A percentile compares a stretch with the other conserved stretches of the same genome.
Evolutionary conservation across 768 basidiomycete genomes (phyloP).

Genomic region (Mrakia frigida): DNA sequence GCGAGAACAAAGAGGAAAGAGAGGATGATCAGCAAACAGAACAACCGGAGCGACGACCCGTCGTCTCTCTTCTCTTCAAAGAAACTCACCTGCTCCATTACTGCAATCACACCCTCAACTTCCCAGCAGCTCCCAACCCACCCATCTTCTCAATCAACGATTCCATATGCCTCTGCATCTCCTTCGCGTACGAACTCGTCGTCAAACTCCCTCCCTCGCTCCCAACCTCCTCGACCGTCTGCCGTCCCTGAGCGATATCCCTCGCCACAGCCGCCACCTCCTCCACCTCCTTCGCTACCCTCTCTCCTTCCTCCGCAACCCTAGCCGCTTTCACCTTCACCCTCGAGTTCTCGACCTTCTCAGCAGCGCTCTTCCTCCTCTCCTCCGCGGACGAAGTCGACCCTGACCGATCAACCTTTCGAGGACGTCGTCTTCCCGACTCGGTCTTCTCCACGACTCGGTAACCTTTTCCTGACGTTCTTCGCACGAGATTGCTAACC

Average conservation of each 20-base stretch:
- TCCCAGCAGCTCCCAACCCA: neutral
- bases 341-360: conserved; percentile 11
- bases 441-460: neutral
- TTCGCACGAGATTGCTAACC: neutral
- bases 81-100: neutral
- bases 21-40: too few species aligned
- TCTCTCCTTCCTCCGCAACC: neutral
- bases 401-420: neutral
- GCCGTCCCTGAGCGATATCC: neutral
- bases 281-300: neutral
- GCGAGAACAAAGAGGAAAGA: too few species aligned
- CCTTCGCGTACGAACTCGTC: conserved; percentile 1
- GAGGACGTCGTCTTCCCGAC: too few species aligned
- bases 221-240: neutral
- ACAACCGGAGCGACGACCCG: too few species aligned
- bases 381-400: neutral
- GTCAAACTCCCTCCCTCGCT: neutral
- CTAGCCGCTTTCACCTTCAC: conserved; percentile 1
- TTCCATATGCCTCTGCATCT: conserved; percentile 9
- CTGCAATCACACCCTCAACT: neutral
- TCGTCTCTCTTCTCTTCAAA: neutral
- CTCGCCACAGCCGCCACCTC: neutral
- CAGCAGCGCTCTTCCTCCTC: neutral
- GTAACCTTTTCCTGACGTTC: neutral
- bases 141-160: neutral